phyloP scores from a whole-genome alignment of 2,329 filamentous ascomycete genomes.

The Trichoderma sp. region DNA sequence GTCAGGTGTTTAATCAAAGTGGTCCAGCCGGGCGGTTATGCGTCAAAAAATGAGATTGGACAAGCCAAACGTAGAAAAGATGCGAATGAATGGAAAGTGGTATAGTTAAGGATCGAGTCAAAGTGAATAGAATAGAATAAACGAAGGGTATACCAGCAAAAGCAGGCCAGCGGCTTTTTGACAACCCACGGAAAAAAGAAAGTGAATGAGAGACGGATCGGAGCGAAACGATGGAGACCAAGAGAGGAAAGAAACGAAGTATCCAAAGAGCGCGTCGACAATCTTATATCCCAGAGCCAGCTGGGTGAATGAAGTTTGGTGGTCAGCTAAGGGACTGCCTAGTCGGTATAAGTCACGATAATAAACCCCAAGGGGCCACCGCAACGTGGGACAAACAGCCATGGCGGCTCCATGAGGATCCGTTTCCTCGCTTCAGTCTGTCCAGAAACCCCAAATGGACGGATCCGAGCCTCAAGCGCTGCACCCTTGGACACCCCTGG shows the following conservation, averaged over 20 bases:
- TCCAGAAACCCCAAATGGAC: not conserved
- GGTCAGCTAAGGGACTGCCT: not conserved
- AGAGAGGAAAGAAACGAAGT: not conserved
- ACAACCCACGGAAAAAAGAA: slow-evolving; percentile 16
- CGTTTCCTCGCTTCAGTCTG: slow-evolving; percentile 11
- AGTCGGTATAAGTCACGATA: not conserved
- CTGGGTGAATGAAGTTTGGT: not conserved
- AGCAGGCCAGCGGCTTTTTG: slow-evolving; percentile 27
- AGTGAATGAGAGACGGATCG: slow-evolving; percentile 16
- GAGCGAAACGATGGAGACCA: slow-evolving; percentile 19
- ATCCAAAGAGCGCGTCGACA: not conserved
- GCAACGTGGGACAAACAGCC: not conserved
- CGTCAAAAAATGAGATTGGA: not conserved
- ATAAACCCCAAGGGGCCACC: slow-evolving; percentile 14
- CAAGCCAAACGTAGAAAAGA: not conserved
- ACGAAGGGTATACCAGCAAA: slow-evolving; percentile 24
- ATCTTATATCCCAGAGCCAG: slow-evolving; percentile 11
- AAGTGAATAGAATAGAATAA: slow-evolving; percentile 20
- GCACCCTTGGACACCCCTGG: not conserved
- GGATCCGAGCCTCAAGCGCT: slow-evolving; percentile 6
- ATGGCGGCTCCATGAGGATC: slow-evolving; percentile 11
- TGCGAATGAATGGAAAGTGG: slow-evolving; percentile 1
- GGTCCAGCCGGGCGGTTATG: slow-evolving; percentile 10
- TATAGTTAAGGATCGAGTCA: slow-evolving; percentile 11
- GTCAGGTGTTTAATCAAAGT: not conserved